Base-by-base conservation (phyloP, 2,329 filamentous ascomycete species). In the Raffaelea ambrosiae region DNA sequence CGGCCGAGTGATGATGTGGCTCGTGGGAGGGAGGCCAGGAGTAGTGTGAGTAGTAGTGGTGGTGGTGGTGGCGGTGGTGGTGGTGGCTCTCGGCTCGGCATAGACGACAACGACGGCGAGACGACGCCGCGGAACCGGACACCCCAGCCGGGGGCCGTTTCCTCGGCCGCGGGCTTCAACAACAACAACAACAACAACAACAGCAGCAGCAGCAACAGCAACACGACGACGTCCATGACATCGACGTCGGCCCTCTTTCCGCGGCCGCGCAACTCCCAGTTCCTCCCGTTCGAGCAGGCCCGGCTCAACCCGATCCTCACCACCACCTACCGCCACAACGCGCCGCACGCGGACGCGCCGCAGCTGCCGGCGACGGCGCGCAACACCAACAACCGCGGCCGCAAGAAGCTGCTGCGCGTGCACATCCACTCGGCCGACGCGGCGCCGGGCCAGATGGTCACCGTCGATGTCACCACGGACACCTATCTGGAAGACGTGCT, bases 401-500 rank as follows among this genome's bases (percentile, higher is more conserved):
- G 83, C 48, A 77, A 86, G 57, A 86, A 84, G 62, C 77, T 86
- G 3, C 64, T 91, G 41, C 79, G 78, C 14, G 77, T 91, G 43
- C 83, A 88, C 61, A 86, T 88, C 55, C 71, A 80, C 63, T 81
- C 79, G 5, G 76, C 81, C 0, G 84, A 89, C 59, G 72, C 80
- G 5, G 75, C 84, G 9, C 79, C 86, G 42, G 83, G 84, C n/a
- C 83, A 84, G 58, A 80, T 82, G 68, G 76, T 88, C 21, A 83
- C 81, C 2, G 68, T 90, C 18, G 81, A 86, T 52, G 86, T 88
- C 41, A 90, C 84, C 0, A 88, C 85, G 0, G 86, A 91, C 55
- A 91, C 83, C 26, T 93, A 90, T 61, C 78, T 93, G 40, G 86
- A 84, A 40, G 86, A 93, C 62, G 80, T 93, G 23, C 79, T 91